Conservation (phyloP, 148 eudicot genomes). For the Cornus kousa region DNA sequence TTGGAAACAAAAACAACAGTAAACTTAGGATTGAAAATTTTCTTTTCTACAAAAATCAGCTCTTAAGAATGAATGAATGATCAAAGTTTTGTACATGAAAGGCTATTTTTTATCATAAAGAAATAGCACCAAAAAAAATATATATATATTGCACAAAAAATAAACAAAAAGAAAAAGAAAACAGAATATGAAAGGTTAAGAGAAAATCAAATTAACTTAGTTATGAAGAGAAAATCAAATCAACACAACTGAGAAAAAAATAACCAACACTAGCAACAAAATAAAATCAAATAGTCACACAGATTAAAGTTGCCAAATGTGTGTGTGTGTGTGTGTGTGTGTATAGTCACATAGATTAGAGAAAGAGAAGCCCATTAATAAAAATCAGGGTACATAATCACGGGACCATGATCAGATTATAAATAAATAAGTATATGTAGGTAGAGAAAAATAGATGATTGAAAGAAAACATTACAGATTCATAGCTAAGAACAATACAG, state of each 20-base stretch:
- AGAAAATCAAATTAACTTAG: background rate
- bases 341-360: background rate
- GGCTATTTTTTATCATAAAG: background rate
- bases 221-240: too few species aligned
- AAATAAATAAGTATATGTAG: background rate
- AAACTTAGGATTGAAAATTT: background rate
- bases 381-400: background rate
- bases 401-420: background rate
- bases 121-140: too few species aligned
- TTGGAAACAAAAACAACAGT: background rate
- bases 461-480: background rate
- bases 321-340: too few species aligned
- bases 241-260: too few species aligned
- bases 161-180: background rate
- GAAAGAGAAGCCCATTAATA: background rate
- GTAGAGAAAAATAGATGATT: background rate
- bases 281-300: background rate
- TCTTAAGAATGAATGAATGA: background rate
- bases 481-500: background rate
- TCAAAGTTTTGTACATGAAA: background rate
- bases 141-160: too few species aligned
- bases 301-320: too few species aligned
- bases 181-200: background rate
- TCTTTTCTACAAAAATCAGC: background rate
- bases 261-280: too few species aligned